These are phyloP conservation scores for Pyrenophora seminiperda DNA, from an alignment of 2,329 filamentous ascomycete species.

Conservation along the genomic window DNA sequence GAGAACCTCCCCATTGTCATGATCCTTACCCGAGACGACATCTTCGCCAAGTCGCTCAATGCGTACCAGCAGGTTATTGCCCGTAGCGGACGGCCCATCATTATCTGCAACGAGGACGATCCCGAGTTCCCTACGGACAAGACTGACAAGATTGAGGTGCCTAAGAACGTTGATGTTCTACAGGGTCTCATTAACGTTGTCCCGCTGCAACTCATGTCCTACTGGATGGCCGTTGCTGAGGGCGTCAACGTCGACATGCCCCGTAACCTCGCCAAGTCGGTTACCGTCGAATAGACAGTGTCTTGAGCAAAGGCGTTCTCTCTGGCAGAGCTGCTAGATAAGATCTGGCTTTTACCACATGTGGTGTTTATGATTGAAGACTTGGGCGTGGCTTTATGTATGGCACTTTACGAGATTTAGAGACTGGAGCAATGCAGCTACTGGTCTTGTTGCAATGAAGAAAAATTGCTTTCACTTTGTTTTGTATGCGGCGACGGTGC, in stretches of 20 bases:
- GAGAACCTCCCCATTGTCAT: constrained; percentile 99
- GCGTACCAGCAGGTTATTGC: constrained; percentile 99
- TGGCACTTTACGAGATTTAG: constrained; percentile 26
- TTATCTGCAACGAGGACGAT: constrained; percentile 93
- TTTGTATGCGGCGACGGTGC: not conserved
- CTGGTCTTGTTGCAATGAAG: constrained; percentile 22
- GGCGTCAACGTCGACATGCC: constrained; percentile 98
- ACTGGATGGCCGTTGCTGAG: constrained; percentile 97
- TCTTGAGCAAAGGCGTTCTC: constrained; percentile 18
- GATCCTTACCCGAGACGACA: constrained; percentile 94
- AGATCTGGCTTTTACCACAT: constrained; percentile 26
- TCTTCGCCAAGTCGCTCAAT: constrained; percentile 99
- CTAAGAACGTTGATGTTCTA: constrained; percentile 90
- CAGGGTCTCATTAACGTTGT: constrained; percentile 98
- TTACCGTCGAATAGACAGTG: constrained; percentile 86
- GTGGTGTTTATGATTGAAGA: constrained; percentile 31
- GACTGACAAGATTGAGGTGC: constrained; percentile 97
- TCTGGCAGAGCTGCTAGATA: constrained; percentile 26
- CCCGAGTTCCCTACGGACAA: constrained; percentile 85
- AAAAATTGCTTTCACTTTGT: constrained; percentile 13
- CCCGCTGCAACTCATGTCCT: constrained; percentile 95
- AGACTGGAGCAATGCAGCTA: constrained; percentile 19
- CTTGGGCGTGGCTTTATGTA: constrained; percentile 27
- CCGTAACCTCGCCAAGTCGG: constrained; percentile 97
- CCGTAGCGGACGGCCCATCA: constrained; percentile 92